Percentiles rank a stretch among this genome's conserved stretches.
Evolutionary conservation across 2,329 filamentous ascomycete genomes (phyloP).

Genomic region (Colletotrichum simmondsii): DNA sequence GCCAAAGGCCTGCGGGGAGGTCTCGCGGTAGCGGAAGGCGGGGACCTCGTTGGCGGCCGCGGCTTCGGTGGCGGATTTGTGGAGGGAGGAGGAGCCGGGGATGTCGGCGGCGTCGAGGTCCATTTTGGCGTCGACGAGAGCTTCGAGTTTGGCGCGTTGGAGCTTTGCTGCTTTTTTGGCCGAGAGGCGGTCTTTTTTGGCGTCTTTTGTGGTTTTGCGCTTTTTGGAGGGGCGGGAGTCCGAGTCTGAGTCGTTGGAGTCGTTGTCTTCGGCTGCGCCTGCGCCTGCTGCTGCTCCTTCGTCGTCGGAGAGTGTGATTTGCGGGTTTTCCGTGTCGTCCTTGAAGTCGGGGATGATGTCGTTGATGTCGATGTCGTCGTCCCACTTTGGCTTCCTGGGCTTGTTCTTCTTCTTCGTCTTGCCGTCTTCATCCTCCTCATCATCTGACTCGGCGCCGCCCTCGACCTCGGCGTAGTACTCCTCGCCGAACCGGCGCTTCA

Average conservation of each 20-base stretch:
- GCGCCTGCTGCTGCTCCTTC: slow-evolving; percentile 55
- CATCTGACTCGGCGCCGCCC: slow-evolving; percentile 73
- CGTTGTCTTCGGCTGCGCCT: slow-evolving; percentile 48
- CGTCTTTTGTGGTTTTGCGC: slow-evolving; percentile 69
- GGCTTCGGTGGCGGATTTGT: background rate
- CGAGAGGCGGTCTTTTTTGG: slow-evolving; percentile 67
- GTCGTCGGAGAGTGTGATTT: slow-evolving; percentile 66
- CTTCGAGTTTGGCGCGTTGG: slow-evolving; percentile 86
- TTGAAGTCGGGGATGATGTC: slow-evolving; percentile 90
- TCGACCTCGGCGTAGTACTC: slow-evolving; percentile 85
- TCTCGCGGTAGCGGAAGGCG: slow-evolving; percentile 91
- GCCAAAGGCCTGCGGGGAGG: slow-evolving; percentile 89
- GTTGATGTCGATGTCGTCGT: slow-evolving; percentile 97
- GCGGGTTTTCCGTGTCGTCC: slow-evolving; percentile 66
- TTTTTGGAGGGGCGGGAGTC: slow-evolving; percentile 61
- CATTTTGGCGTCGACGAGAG: slow-evolving; percentile 84
- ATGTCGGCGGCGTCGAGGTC: slow-evolving; percentile 74
- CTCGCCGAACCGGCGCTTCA: slow-evolving; percentile 89
- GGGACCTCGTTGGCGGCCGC: slow-evolving; percentile 43
- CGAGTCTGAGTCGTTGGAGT: slow-evolving; percentile 51
- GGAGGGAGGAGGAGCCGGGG: slow-evolving; percentile 50
- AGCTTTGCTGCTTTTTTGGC: slow-evolving; percentile 79
- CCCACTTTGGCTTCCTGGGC: slow-evolving; percentile 88
- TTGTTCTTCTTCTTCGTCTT: slow-evolving; percentile 66
- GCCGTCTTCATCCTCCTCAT: slow-evolving; percentile 59